phyloP scores from a whole-genome alignment of 352 stramenopile species.

The Globisporangium apiculatum region DNA sequence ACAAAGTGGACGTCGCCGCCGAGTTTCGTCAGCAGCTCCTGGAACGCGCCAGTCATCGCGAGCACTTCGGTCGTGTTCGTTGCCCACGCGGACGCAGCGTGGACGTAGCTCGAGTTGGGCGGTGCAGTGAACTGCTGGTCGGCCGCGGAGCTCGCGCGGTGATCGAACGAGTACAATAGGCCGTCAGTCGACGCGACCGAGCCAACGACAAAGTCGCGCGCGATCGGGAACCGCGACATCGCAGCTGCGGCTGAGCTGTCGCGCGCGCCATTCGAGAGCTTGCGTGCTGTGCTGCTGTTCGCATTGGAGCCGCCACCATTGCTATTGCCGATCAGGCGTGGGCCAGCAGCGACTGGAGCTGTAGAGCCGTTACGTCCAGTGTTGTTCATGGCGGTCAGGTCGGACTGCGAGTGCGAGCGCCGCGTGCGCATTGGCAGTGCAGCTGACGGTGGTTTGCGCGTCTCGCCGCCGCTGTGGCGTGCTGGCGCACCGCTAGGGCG shows the following conservation, averaged over 20 bases:
- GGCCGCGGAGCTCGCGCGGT: slow-evolving; percentile 28
- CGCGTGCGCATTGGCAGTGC: slow-evolving; percentile 8
- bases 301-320: slow-evolving; percentile 1
- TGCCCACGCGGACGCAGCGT: slow-evolving; percentile 61
- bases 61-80: slow-evolving; percentile 68
- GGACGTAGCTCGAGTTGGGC: slow-evolving; percentile 57
- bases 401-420: slow-evolving; percentile 37
- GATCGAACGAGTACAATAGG: slow-evolving; percentile 32
- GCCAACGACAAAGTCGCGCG: slow-evolving; percentile 9
- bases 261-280: slow-evolving; percentile 8
- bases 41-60: slow-evolving; percentile 69
- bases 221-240: slow-evolving; percentile 1
- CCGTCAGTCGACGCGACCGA: slow-evolving; percentile 23
- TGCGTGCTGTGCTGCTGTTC: slow-evolving; percentile 7
- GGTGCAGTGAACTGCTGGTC: slow-evolving; percentile 29
- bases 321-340: neutral
- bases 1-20: slow-evolving; percentile 76
- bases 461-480: slow-evolving; percentile 8
- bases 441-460: slow-evolving; percentile 1
- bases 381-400: slow-evolving; percentile 24
- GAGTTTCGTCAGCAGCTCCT: slow-evolving; percentile 77
- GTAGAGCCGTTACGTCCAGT: slow-evolving; percentile 6
- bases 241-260: neutral
- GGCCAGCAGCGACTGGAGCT: too few species aligned
- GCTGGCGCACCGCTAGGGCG: neutral